phyloP scores from a whole-genome alignment of 1,284 basidiomycete genomes.

The Peniophora sp. region DNA sequence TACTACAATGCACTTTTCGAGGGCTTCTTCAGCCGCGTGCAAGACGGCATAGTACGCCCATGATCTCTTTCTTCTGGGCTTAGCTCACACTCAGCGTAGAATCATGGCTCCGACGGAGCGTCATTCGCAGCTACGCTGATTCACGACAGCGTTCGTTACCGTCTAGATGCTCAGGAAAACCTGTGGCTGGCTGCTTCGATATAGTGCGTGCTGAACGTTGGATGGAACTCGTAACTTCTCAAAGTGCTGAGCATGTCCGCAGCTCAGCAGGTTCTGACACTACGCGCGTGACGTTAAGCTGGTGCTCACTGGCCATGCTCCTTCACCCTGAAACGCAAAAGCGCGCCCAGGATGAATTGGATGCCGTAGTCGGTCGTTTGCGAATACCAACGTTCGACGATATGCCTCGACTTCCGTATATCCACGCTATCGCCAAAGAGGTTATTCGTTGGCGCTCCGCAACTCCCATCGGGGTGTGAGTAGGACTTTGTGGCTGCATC shows the following conservation, averaged over 20 bases:
- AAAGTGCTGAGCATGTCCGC: too few relatives aligned
- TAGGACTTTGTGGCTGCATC: too few relatives aligned
- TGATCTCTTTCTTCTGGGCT: background rate
- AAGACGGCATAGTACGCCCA: too few relatives aligned
- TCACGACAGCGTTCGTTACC: constrained; percentile 5
- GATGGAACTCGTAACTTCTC: too few relatives aligned
- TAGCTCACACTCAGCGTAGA: background rate
- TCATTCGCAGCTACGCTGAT: constrained; percentile 10
- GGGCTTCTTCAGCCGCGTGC: too few relatives aligned
- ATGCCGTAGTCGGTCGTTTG: constrained; percentile 19
- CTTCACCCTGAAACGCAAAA: constrained; percentile 19
- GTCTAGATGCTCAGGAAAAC: constrained; percentile 7
- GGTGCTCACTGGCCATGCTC: constrained; percentile 22
- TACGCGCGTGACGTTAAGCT: constrained; percentile 2
- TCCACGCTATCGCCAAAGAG: constrained; percentile 23
- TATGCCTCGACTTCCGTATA: constrained; percentile 18
- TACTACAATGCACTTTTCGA: too few relatives aligned
- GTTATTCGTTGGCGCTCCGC: constrained; percentile 20
- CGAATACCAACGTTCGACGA: constrained; percentile 24
- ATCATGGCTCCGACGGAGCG: constrained; percentile 7
- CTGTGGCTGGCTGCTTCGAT: constrained; percentile 7
- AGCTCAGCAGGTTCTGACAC: too few relatives aligned
- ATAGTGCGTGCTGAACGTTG: constrained; percentile 9
- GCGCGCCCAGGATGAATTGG: constrained; percentile 22
- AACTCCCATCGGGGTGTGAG: constrained; percentile 11